Evolutionary conservation across 2,329 filamentous ascomycete species (phyloP).

Genomic region (Cytospora leucostoma): DNA sequence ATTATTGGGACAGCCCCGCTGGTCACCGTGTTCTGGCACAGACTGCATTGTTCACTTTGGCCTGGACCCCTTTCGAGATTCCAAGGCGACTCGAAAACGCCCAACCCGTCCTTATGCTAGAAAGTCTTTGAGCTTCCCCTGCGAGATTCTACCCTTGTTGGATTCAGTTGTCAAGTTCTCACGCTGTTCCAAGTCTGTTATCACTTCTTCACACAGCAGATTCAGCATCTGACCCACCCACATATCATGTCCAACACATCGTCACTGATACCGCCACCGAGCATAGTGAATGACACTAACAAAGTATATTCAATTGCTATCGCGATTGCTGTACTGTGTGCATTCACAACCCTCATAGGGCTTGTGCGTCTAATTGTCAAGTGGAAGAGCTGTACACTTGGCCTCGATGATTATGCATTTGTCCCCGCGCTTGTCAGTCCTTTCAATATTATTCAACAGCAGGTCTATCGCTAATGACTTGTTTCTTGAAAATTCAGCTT

Average conservation of each 20-base stretch:
- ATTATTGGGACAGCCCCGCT: too few relatives aligned
- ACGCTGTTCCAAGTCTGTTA: neutral
- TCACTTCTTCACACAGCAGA: neutral
- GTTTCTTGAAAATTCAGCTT: conserved; percentile 23
- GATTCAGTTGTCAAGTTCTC: too few relatives aligned
- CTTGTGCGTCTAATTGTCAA: conserved; percentile 21
- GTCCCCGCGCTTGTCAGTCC: conserved; percentile 28
- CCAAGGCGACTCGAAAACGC: too few relatives aligned
- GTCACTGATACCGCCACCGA: conserved; percentile 29
- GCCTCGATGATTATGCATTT: conserved; percentile 32
- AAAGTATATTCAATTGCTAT: conserved; percentile 29
- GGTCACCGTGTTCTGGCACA: too few relatives aligned
- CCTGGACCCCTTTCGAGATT: too few relatives aligned
- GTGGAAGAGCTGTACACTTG: conserved; percentile 21
- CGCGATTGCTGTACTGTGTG: conserved; percentile 25
- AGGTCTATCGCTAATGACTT: neutral
- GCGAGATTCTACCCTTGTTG: too few relatives aligned
- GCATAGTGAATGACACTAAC: conserved; percentile 28
- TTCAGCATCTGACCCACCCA: neutral
- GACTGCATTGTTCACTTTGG: too few relatives aligned
- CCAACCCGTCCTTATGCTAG: too few relatives aligned
- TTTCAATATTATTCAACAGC: too few relatives aligned
- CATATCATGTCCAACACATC: neutral
- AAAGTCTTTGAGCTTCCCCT: too few relatives aligned
- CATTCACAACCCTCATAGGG: conserved; percentile 23